Base-by-base conservation (phyloP, 805 yeast species). In the Peterozyma toletana region DNA sequence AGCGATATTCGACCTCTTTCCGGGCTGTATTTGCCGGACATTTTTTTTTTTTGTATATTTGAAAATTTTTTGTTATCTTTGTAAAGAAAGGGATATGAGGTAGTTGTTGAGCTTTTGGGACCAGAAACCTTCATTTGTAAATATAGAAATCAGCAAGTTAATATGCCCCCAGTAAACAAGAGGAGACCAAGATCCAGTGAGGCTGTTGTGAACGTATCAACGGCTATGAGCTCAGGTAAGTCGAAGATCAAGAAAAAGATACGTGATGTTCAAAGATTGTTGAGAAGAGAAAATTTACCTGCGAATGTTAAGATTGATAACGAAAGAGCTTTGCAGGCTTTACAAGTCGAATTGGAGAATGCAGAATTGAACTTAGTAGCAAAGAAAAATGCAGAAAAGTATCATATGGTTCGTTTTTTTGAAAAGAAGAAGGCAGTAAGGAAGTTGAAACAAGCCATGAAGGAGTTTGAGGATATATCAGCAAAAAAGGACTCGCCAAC, bases 351-450 rank as follows among this genome's bases (percentile, higher is more conserved):
- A 51, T 60, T 77, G 38, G 66, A 65, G 31, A 65, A 64, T 38
- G 66, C 65, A 18, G 68, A 68, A 45, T 45, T 56, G 36, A 61
- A 63, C 37, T 57, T 68, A 38, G 68, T 65, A 50, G 68, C 73
- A 1, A 68, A 66, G 50, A 65, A 54, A 27, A 62, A 53, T 60
- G 68, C 87, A 11, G 75, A 80, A 52, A 86, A 83, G 64, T 93
- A 93, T 60, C 96, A 88, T 58, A 89, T 88, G 90, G 88, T 93
- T 40, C 75, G 91, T 51, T 93, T 93, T 58, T 87, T 93, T 49
- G 98, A 90, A 62, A 78, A 75, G 57, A 87, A 88, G 66, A 90
- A 89, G 71, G 93, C 96, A 0, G 52, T 77, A 21, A 75, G 96
- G 57, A 75, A 69, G 46, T 77, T 86, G 56, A 84, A 82, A 50